A percentile compares a stretch with the other conserved stretches of the same genome.
phyloP scores from a whole-genome alignment of 352 stramenopile species.

The Globisporangium barbulae region DNA sequence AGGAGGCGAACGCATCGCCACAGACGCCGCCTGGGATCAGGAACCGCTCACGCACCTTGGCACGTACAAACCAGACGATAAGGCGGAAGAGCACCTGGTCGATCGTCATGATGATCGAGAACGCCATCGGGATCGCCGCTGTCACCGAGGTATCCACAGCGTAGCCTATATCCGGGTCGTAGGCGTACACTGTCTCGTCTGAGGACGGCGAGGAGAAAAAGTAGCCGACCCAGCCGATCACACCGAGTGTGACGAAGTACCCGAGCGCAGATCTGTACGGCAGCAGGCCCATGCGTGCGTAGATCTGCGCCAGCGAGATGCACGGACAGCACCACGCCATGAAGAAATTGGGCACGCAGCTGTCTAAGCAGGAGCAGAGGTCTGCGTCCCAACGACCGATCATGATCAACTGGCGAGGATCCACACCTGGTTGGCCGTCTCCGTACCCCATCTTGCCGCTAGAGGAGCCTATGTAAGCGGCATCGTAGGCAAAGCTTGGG shows the following conservation, averaged over 20 bases:
- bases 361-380: slow-evolving; percentile 26
- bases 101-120: not conserved
- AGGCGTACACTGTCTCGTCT: not conserved
- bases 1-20: slow-evolving; percentile 12
- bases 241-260: not conserved
- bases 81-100: slow-evolving; percentile 1
- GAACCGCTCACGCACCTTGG: slow-evolving; percentile 10
- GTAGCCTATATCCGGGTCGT: not conserved
- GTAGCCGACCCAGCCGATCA: not conserved
- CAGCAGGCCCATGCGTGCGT: not conserved
- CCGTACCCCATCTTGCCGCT: not conserved
- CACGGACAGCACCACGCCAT: slow-evolving; percentile 28
- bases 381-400: slow-evolving; percentile 12
- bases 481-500: not conserved
- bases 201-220: not conserved
- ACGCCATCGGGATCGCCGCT: not conserved
- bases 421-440: not conserved
- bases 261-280: not conserved
- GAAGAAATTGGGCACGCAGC: slow-evolving; percentile 26
- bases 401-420: not conserved
- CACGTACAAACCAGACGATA: slow-evolving; percentile 1
- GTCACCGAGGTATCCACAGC: not conserved
- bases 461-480: not conserved
- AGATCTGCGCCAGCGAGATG: slow-evolving; percentile 29
- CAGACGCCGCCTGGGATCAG: slow-evolving; percentile 14